Evolutionary conservation across 2,329 filamentous ascomycete genomes (phyloP), one percentile per base, ranked within the genome.

Genomic region (Sporothrix pallida): DNA sequence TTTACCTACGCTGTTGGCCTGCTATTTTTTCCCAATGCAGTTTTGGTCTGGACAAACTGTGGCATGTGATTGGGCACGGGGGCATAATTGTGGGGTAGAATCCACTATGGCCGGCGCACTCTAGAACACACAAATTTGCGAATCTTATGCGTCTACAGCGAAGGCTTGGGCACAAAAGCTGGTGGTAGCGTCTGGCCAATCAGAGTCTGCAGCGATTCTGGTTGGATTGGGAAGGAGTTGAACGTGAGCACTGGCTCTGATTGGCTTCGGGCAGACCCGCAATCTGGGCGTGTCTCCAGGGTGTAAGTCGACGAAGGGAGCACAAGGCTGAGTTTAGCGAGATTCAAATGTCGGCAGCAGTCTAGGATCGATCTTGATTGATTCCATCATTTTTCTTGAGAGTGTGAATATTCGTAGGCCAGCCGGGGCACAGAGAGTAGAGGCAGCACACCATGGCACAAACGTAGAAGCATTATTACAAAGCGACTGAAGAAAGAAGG

Each of bases 1-100:
- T 75, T 72, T 26, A 31, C 23, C 20, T 58, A 71, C 72, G 68
- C 73, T 73, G 75, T 75, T 52, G 23, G 26, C 42, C 20, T 26
- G 20, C 37, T 44, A 67, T 48, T 67, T 70, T 69, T 70, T 63
- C 44, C 50, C 44, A 54, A 62, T 63, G 62, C 58, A 42, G 50
- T 72, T 58, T 60, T 17, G 15, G n/a, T 74, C 65, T 37, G 50
- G 26, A 26, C 10, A 42, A 60, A 42, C n/a, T 52, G 26, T 26
- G 31, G 23, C 12, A 17, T 15, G 13, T 63, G 67, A 70, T 63
- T 65, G 67, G 71, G 3, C 26, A 44, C 9, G 9, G 3, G 4
- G 1, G 5, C 8, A 10, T 12, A 15, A 50, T 20, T 52, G 26
- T 62, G 46, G 58, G 60, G 8, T 48, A 12, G 1, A 2, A 3